Percentiles rank a stretch among this genome's conserved stretches.
Conservation (phyloP, 805 yeast genomes). For the Spencermartinsiella europaea region DNA sequence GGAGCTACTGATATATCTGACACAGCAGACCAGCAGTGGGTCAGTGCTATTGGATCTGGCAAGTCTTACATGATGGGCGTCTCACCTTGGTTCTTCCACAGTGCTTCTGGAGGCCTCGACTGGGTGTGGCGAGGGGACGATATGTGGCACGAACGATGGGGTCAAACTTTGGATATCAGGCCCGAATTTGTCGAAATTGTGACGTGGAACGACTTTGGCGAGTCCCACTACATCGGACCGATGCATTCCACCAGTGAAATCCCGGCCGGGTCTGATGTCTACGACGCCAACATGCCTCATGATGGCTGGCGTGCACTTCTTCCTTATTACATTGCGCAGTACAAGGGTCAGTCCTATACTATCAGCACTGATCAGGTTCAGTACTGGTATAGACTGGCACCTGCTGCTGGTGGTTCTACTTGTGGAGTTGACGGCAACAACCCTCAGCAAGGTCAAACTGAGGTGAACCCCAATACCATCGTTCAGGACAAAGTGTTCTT, state of each 20-base stretch:
- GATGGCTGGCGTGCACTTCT: constrained; percentile 6
- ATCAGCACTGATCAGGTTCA: background rate
- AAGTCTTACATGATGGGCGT: constrained; percentile 6
- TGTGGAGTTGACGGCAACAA: constrained; percentile 5
- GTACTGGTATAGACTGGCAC: constrained; percentile 5
- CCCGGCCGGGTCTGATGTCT: constrained; percentile 4
- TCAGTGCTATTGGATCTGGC: constrained; percentile 2
- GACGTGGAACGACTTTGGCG: constrained; percentile 5
- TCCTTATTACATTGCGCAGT: constrained; percentile 4
- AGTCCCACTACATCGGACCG: constrained; percentile 6
- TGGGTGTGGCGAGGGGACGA: constrained; percentile 8
- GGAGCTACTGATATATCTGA: constrained; percentile 3
- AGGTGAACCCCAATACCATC: constrained; percentile 5
- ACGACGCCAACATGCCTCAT: constrained; percentile 3
- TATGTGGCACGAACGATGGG: constrained; percentile 6
- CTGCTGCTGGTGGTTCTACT: constrained; percentile 6
- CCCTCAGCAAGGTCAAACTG: constrained; percentile 7
- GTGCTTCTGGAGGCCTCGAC: constrained; percentile 7
- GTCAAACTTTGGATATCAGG: background rate
- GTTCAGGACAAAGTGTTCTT: constrained; percentile 4
- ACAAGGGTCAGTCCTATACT: constrained; percentile 2
- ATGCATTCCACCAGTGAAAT: constrained; percentile 2
- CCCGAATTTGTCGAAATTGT: constrained; percentile 4
- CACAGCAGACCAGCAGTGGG: constrained; percentile 3
- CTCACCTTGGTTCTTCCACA: constrained; percentile 6